Evolutionary conservation across 2,329 filamentous ascomycete species (phyloP), one percentile per base, ranked within the genome.

Genomic region (Nothomitra cinnamomea): DNA sequence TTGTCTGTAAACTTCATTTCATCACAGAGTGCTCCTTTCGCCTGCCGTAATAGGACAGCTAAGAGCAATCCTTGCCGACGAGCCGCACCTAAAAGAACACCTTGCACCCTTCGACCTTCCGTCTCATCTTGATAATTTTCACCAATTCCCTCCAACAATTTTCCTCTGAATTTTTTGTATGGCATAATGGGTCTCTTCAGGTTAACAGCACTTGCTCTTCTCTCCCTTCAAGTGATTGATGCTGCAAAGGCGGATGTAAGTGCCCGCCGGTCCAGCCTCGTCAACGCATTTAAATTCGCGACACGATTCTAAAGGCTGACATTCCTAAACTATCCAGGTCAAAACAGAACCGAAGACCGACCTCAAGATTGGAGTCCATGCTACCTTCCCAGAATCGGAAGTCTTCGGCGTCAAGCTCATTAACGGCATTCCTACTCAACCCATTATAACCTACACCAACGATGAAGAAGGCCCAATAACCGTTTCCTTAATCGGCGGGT

Each of bases 381-480:
- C 78, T 55, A 72, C 73, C 35, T 83, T 83, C 68, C 79, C 79
- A 28, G 69, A 78, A 58, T 72, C 77, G 55, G 87, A 94, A 72
- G 82, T 94, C 69, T 92, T 95, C 61, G 92, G 90, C 62, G 81
- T 96, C 61, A 95, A 94, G 78, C 81, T 96, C 61, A 79, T 96
- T 74, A 98, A 98, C 67, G 87, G 88, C 64, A 82, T 83, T 59
- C 80, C 87, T 42, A 95, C 88, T 58, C 80, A 85, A 67, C 84
- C 88, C 36, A 70, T 94, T 53, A 72, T 98, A 61, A 81, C 87
- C 63, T 75, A 98, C 66, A 78, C 75, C 67, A 98, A 98, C 74
- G 75, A 86, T 57, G 92, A 98, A 70, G 74, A 78, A 12, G 74
- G 75, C 52, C 77, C 88, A 22, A 78, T 98, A 64, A 78, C 76